Conservation (phyloP, 768 basidiomycete species). For the Lactarius pseudohatsudake region DNA sequence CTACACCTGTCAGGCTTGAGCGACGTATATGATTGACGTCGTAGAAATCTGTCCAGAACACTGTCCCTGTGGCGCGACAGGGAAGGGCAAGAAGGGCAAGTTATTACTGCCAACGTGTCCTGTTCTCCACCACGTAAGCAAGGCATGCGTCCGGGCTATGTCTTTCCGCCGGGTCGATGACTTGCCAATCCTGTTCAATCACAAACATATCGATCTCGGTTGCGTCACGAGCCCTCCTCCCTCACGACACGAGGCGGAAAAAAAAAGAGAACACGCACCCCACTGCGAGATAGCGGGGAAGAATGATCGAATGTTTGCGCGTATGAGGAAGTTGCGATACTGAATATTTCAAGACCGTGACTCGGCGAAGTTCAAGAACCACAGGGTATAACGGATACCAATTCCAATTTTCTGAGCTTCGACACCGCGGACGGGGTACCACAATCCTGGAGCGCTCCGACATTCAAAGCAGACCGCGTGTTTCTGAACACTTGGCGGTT, state of each 20-base stretch:
- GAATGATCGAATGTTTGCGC: background rate
- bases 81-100: background rate
- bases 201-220: background rate
- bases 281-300: background rate
- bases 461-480: background rate
- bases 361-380: background rate
- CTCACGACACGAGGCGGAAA: slow-evolving; percentile 4
- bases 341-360: background rate
- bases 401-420: slow-evolving; percentile 1
- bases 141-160: background rate
- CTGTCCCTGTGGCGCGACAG: slow-evolving; percentile 16
- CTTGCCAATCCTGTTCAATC: slow-evolving; percentile 24
- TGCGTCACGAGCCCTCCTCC: slow-evolving; percentile 15
- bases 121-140: slow-evolving; percentile 13
- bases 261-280: background rate
- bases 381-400: background rate
- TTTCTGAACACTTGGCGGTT: background rate
- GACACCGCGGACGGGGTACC: background rate
- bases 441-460: slow-evolving; percentile 3
- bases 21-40: slow-evolving; percentile 17
- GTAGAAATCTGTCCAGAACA: slow-evolving; percentile 20
- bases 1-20: background rate
- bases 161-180: background rate
- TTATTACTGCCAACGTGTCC: background rate
- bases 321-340: background rate